phyloP scores from a whole-genome alignment of 1,139 yeast species.

The Pichia sp. region DNA sequence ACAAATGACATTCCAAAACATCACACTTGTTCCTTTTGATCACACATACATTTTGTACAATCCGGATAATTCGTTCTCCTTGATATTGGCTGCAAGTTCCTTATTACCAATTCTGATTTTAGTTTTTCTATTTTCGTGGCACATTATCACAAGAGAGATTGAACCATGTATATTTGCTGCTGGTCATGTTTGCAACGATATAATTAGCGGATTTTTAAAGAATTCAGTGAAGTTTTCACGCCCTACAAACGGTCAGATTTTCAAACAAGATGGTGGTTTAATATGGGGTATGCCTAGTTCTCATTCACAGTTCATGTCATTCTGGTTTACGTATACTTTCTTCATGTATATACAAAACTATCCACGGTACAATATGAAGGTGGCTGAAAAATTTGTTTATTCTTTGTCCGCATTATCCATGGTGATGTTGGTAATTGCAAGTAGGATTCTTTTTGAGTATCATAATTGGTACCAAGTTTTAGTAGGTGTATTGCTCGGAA shows the following conservation, averaged over 20 bases:
- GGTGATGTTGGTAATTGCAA: slow-evolving; percentile 46
- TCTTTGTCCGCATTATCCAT: slow-evolving; percentile 2
- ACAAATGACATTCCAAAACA: too few relatives aligned
- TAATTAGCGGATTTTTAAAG: slow-evolving; percentile 64
- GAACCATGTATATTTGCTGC: slow-evolving; percentile 79
- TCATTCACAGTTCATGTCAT: slow-evolving; percentile 94
- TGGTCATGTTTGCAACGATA: slow-evolving; percentile 79
- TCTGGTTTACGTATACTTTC: slow-evolving; percentile 57
- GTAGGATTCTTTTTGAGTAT: slow-evolving; percentile 73
- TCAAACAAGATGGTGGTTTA: slow-evolving; percentile 23
- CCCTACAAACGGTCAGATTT: slow-evolving; percentile 50
- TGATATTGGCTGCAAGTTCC: slow-evolving; percentile 63
- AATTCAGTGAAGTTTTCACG: slow-evolving; percentile 61
- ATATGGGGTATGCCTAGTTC: slow-evolving; percentile 94
- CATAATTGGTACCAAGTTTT: slow-evolving; percentile 68
- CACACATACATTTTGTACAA: slow-evolving; percentile 78
- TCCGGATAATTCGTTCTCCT: slow-evolving; percentile 55
- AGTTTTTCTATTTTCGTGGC: slow-evolving; percentile 79
- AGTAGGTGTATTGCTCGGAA: slow-evolving; percentile 66
- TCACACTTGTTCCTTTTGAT: slow-evolving; percentile 40
- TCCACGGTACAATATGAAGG: slow-evolving; percentile 1
- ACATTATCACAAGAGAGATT: slow-evolving; percentile 70
- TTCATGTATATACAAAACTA: slow-evolving; percentile 41
- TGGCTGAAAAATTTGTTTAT: slow-evolving; percentile 11
- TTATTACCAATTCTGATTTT: slow-evolving; percentile 76